Base-by-base conservation (phyloP, 1,284 basidiomycete genomes). In the Erythrobasidium hasegawianum region DNA sequence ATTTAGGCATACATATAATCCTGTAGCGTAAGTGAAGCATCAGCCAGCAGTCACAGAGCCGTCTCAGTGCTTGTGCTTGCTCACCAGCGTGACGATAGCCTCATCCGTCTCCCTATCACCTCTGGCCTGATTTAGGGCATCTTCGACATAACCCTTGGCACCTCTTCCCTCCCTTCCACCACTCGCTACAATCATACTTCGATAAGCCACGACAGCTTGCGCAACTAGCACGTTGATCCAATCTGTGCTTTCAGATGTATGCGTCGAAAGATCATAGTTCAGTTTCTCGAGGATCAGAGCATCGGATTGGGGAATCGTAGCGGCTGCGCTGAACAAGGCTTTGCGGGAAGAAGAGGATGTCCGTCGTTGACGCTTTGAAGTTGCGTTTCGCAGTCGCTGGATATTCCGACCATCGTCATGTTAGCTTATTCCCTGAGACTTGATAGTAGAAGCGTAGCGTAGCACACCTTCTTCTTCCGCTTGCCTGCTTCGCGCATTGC, bases 211-310 rank as follows among this genome's bases (percentile, higher is more conserved):
- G 27, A 77, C 74, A 40, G 81, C 80, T 73, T 83, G 82, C 2
- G 81, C 81, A 27, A 82, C 74, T 18, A 84, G 76, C 40, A 83
- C 81, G 71, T 83, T 83, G 52, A 84, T 73, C 83, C 83, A 83
- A 69, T 81, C 82, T 27, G 80, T 75, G 16, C 79, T 79, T 70
- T 84, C 83, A 11, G 80, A 75, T 2, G 80, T 73, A 70, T 83
- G 82, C 13, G 78, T 78, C 1, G 79, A 75, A 71, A 83, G 77
- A 67, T 83, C 82, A 71, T 83, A 83, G 3, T 72, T 75, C 2
- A 80, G 77, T 57, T 80, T 79, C n/a, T 75, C 71, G 22, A 83
- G 76, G 8, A 84, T 72, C 1, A 76, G 67, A 1, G 78, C 70
- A 0, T 79, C 70, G 0, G 78, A 75, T 1, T 78, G 71, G 1